Evolutionary conservation across 1,284 basidiomycete genomes (phyloP).

Genomic region (Apiotrichum sp.): DNA sequence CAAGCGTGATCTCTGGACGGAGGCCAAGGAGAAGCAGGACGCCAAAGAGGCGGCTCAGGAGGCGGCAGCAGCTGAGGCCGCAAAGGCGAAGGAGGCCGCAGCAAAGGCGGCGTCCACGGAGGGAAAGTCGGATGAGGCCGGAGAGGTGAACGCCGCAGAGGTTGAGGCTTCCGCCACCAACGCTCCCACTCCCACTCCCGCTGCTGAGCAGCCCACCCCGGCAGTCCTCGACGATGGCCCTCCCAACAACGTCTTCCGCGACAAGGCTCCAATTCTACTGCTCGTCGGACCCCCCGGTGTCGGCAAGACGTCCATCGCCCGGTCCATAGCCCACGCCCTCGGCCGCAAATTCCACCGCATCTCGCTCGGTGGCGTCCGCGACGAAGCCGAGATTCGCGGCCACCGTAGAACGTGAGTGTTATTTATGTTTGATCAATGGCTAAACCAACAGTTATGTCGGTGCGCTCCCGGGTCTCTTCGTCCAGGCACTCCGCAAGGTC

Average conservation of each 20-base stretch:
- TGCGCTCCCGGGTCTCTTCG: slow-evolving; percentile 91
- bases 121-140: neutral
- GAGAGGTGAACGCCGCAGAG: neutral
- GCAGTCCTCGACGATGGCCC: slow-evolving; percentile 22
- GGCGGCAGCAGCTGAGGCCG: no score
- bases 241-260: slow-evolving; percentile 33
- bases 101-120: neutral
- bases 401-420: slow-evolving; percentile 88
- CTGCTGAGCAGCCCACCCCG: neutral
- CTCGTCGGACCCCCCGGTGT: slow-evolving; percentile 93
- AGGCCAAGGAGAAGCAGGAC: neutral
- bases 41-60: neutral
- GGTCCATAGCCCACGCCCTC: slow-evolving; percentile 35
- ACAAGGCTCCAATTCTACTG: slow-evolving; percentile 42
- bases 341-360: slow-evolving; percentile 57
- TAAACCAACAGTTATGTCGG: slow-evolving; percentile 46
- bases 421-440: no score
- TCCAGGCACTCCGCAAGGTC: slow-evolving; percentile 90
- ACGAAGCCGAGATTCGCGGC: slow-evolving; percentile 97
- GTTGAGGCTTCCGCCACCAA: neutral
- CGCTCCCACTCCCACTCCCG: no score
- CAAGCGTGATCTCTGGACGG: slow-evolving; percentile 34
- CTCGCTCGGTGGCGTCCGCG: slow-evolving; percentile 89
- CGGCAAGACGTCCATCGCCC: slow-evolving; percentile 67
- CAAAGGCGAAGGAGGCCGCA: neutral